Percentiles rank a stretch among this genome's conserved stretches.
phyloP scores from a whole-genome alignment of 2,329 filamentous ascomycete species.

The Penicillium sp. region DNA sequence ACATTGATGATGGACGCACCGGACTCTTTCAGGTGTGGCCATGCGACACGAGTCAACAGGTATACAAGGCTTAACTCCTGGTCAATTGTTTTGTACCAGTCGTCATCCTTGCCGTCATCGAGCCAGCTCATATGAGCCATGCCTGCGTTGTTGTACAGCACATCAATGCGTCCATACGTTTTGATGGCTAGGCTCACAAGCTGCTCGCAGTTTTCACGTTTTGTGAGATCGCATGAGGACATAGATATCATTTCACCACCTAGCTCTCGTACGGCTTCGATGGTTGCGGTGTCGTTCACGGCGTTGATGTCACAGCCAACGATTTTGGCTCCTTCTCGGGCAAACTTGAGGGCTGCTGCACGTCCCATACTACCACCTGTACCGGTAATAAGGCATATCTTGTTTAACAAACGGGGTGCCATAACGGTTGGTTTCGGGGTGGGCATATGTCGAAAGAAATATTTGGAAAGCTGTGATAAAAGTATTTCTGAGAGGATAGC shows the following conservation, averaged over 20 bases:
- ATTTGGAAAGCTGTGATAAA: neutral
- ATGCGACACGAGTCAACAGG: neutral
- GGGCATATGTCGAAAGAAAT: neutral
- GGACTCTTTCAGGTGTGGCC: neutral
- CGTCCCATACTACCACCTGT: constrained; percentile 2
- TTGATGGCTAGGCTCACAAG: neutral
- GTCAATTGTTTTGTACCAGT: constrained; percentile 3
- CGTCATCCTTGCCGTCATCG: neutral
- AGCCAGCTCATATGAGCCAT: constrained; percentile 1
- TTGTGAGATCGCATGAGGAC: neutral
- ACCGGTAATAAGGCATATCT: constrained; percentile 4
- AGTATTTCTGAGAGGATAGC: neutral
- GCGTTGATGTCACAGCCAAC: neutral
- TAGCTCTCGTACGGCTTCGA: neutral
- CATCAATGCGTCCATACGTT: constrained; percentile 2
- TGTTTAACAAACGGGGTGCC: neutral
- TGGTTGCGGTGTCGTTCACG: neutral
- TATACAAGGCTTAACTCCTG: constrained; percentile 2
- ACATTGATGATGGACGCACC: constrained; percentile 4
- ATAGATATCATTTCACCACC: constrained; percentile 3
- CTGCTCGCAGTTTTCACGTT: neutral
- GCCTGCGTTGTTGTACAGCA: neutral
- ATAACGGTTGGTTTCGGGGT: neutral
- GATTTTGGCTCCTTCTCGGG: neutral
- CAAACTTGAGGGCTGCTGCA: constrained; percentile 6